phyloP scores from a whole-genome alignment of 805 yeast species.

The Wickerhamomyces chaumierensis region DNA sequence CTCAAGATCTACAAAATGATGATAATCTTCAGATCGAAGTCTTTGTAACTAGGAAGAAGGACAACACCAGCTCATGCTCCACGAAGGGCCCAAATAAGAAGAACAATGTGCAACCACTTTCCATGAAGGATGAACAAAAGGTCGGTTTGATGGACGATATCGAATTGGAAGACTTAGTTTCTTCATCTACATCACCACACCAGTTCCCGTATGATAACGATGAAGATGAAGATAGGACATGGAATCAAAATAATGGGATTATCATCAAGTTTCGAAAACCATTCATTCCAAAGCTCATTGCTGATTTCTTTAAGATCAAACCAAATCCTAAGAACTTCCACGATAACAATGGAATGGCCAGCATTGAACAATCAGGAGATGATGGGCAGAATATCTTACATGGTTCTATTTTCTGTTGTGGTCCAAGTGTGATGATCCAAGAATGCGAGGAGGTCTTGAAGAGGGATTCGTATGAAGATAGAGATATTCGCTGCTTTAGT shows the following conservation, averaged over 20 bases:
- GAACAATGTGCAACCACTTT: too few relatives aligned
- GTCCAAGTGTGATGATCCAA: background rate
- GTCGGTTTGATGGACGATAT: background rate
- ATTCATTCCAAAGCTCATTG: background rate
- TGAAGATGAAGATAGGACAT: background rate
- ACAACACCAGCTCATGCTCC: too few relatives aligned
- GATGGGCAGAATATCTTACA: background rate
- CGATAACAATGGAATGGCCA: too few relatives aligned
- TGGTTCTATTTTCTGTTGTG: background rate
- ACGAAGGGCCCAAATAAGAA: background rate
- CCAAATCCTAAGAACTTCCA: too few relatives aligned
- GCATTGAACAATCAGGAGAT: too few relatives aligned
- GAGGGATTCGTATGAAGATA: background rate
- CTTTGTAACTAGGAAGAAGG: constrained; percentile 23
- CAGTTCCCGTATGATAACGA: too few relatives aligned
- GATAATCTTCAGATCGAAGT: too few relatives aligned
- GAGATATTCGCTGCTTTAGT: background rate
- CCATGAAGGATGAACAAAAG: background rate
- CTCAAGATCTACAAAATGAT: constrained; percentile 7
- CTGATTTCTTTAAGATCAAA: background rate
- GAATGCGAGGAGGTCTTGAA: background rate
- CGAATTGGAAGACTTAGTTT: background rate
- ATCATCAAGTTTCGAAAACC: background rate
- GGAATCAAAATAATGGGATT: background rate
- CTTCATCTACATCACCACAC: too few relatives aligned